A percentile compares a stretch with the other conserved stretches of the same genome.
These are phyloP conservation scores for Diaporthe humulicola DNA, from an alignment of 2,329 filamentous ascomycete species.

Conservation along the genomic window DNA sequence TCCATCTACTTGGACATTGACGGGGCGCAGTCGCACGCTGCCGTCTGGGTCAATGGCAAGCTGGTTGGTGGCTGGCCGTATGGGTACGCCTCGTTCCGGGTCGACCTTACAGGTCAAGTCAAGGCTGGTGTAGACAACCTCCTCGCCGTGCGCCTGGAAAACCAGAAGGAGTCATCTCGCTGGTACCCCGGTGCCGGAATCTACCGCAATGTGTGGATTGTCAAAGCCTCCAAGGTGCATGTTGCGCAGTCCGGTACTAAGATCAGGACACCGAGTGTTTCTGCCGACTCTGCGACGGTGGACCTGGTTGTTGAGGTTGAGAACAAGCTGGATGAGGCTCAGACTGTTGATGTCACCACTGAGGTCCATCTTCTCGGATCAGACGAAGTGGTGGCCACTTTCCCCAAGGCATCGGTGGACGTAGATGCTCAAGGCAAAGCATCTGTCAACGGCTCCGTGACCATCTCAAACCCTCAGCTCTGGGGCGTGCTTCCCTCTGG, in stretches of 20 bases:
- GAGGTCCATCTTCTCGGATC: slow-evolving; percentile 55
- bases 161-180: slow-evolving; percentile 60
- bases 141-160: slow-evolving; percentile 65
- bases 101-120: slow-evolving; percentile 61
- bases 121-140: slow-evolving; percentile 53
- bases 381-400: slow-evolving; percentile 49
- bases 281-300: slow-evolving; percentile 58
- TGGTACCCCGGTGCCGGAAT: slow-evolving; percentile 69
- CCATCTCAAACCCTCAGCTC: slow-evolving; percentile 55
- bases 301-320: slow-evolving; percentile 60
- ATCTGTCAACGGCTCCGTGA: slow-evolving; percentile 51
- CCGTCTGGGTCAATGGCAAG: slow-evolving; percentile 64
- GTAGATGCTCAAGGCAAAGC: slow-evolving; percentile 51
- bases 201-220: slow-evolving; percentile 68
- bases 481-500: slow-evolving; percentile 64
- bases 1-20: slow-evolving; percentile 62
- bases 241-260: slow-evolving; percentile 64
- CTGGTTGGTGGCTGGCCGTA: slow-evolving; percentile 67
- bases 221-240: slow-evolving; percentile 59
- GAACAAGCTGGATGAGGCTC: slow-evolving; percentile 53
- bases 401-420: slow-evolving; percentile 48
- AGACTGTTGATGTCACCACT: slow-evolving; percentile 55
- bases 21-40: slow-evolving; percentile 64
- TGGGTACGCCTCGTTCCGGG: slow-evolving; percentile 63
- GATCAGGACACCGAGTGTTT: slow-evolving; percentile 60